Percentiles rank a stretch among this genome's conserved stretches.
Evolutionary conservation across 208 protist genomes (phyloP).

Genomic region (Endotrypanum monterogeii): DNA sequence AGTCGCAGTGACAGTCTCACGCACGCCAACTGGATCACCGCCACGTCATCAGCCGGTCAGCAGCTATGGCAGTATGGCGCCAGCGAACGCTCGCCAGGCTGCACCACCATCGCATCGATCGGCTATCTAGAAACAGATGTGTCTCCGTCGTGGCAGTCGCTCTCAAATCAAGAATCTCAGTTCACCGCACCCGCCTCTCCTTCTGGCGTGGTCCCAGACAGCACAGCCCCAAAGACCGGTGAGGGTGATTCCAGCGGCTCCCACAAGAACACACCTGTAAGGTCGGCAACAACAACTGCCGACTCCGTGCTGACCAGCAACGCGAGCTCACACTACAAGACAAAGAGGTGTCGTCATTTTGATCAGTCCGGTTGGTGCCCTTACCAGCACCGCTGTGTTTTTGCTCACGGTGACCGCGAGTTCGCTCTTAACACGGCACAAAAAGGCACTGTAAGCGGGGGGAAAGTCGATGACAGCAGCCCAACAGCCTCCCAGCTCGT

Average conservation of each 20-base stretch:
- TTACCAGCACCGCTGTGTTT: slow-evolving; percentile 36
- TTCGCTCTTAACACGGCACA: slow-evolving; percentile 26
- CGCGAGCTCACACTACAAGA: slow-evolving; percentile 34
- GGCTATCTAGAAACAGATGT: slow-evolving; percentile 3
- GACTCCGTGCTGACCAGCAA: slow-evolving; percentile 10
- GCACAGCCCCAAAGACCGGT: not conserved
- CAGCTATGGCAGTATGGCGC: not conserved
- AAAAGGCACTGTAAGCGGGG: slow-evolving; percentile 3
- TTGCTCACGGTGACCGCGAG: slow-evolving; percentile 37
- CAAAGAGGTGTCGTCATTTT: slow-evolving; percentile 35
- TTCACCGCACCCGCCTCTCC: not conserved
- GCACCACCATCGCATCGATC: slow-evolving; percentile 7
- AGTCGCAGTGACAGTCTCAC: not conserved
- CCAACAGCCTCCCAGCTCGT: slow-evolving; percentile 24
- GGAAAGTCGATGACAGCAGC: slow-evolving; percentile 1
- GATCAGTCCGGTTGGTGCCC: slow-evolving; percentile 33
- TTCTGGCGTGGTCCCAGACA: not conserved
- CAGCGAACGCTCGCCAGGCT: slow-evolving; percentile 3
- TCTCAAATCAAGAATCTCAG: slow-evolving; percentile 1
- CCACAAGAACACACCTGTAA: not conserved
- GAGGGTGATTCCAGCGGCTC: not conserved
- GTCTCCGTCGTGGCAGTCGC: not conserved
- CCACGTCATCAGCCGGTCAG: not conserved
- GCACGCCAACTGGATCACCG: not conserved
- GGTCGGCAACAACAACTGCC: not conserved